These are phyloP conservation scores for Saturnispora dispora DNA, from an alignment of 805 yeast genomes.

Conservation along the genomic window DNA sequence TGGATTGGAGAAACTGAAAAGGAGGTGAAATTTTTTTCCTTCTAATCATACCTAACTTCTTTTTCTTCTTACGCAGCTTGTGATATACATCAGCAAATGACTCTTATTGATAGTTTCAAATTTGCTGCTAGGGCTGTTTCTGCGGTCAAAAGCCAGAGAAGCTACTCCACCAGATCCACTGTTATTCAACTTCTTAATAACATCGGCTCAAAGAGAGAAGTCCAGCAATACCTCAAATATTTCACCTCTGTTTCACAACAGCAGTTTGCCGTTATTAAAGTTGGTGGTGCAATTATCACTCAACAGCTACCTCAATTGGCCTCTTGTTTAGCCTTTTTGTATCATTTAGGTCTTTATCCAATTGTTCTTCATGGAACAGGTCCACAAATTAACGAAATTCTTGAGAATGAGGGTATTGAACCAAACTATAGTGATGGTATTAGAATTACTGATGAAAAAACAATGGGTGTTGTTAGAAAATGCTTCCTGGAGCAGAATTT, in stretches of 20 bases:
- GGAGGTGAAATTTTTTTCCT: neutral
- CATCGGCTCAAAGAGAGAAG: slow-evolving; percentile 96
- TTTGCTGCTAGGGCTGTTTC: neutral
- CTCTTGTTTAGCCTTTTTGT: slow-evolving; percentile 87
- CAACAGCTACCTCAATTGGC: slow-evolving; percentile 91
- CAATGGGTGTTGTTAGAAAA: slow-evolving; percentile 93
- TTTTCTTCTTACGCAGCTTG: neutral
- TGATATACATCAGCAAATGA: neutral
- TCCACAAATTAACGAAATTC: slow-evolving; percentile 91
- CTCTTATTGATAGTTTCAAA: neutral
- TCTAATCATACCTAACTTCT: neutral
- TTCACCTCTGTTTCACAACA: slow-evolving; percentile 94
- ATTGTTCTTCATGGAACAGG: slow-evolving; percentile 98
- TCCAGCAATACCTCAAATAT: slow-evolving; percentile 92
- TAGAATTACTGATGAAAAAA: slow-evolving; percentile 86
- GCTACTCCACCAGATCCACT: slow-evolving; percentile 77
- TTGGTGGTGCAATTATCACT: slow-evolving; percentile 98
- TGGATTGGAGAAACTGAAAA: neutral
- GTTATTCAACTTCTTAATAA: slow-evolving; percentile 91
- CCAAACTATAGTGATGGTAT: slow-evolving; percentile 96
- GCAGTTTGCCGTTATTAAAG: slow-evolving; percentile 97
- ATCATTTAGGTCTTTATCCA: slow-evolving; percentile 96
- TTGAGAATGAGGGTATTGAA: slow-evolving; percentile 90
- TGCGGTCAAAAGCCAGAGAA: neutral
- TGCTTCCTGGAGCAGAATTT: slow-evolving; percentile 94